phyloP scores from a whole-genome alignment of 2,329 filamentous ascomycete genomes.

The Aspergillus spinulosporus region DNA sequence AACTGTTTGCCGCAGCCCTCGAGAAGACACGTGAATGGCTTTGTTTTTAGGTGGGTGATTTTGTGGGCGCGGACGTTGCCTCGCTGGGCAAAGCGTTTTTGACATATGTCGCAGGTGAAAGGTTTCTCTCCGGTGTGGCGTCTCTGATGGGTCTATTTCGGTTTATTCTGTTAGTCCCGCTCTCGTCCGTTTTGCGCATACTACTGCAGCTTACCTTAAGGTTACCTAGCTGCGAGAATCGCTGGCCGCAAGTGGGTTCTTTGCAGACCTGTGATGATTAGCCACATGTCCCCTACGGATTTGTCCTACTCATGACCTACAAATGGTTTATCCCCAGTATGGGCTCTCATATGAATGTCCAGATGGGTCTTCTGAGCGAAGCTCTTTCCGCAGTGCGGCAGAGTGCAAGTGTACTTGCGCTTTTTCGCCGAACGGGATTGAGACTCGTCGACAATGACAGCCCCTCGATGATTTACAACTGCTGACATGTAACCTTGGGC shows the following conservation, averaged over 20 bases:
- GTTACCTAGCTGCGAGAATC: slow-evolving; percentile 88
- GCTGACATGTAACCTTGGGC: slow-evolving; percentile 27
- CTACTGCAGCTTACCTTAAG: slow-evolving; percentile 63
- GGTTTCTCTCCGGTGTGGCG: slow-evolving; percentile 86
- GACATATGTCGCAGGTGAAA: slow-evolving; percentile 75
- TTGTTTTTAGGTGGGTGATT: slow-evolving; percentile 74
- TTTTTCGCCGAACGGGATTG: slow-evolving; percentile 41
- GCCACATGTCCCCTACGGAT: neutral
- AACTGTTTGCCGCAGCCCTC: slow-evolving; percentile 86
- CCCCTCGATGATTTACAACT: slow-evolving; percentile 21
- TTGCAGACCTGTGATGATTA: slow-evolving; percentile 60
- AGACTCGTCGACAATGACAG: slow-evolving; percentile 36
- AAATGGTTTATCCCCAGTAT: slow-evolving; percentile 89
- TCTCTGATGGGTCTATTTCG: slow-evolving; percentile 72
- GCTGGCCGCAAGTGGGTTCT: slow-evolving; percentile 69
- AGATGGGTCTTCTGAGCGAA: slow-evolving; percentile 93
- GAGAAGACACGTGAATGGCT: slow-evolving; percentile 77
- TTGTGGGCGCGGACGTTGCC: slow-evolving; percentile 83
- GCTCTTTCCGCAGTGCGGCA: slow-evolving; percentile 73
- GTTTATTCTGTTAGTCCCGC: neutral
- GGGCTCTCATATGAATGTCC: slow-evolving; percentile 82
- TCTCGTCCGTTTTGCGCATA: neutral
- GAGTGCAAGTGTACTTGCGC: slow-evolving; percentile 71
- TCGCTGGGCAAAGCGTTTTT: slow-evolving; percentile 79
- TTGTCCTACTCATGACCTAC: slow-evolving; percentile 54